A percentile compares a stretch with the other conserved stretches of the same genome.
These are phyloP conservation scores for Epichloe scottii DNA, from an alignment of 2,329 filamentous ascomycete genomes.

Conservation along the genomic window DNA sequence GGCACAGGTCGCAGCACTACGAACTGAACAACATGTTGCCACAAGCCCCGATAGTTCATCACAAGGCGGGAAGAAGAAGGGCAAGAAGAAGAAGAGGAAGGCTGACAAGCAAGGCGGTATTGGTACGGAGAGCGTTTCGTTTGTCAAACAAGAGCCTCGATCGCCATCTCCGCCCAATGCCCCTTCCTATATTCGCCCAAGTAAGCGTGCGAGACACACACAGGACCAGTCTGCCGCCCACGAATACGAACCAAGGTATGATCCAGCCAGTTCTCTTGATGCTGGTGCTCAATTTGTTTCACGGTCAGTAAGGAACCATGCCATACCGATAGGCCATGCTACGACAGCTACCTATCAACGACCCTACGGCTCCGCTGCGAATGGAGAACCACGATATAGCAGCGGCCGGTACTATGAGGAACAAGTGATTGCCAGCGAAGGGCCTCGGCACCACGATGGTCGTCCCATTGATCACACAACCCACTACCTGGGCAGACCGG, in stretches of 20 bases:
- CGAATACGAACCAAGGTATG: conserved; percentile 28
- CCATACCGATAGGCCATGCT: conserved; percentile 8
- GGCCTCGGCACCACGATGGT: conserved; percentile 22
- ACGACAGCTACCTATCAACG: conserved; percentile 3
- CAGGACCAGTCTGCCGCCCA: conserved; percentile 24
- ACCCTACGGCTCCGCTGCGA: conserved; percentile 13
- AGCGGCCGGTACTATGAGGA: conserved; percentile 21
- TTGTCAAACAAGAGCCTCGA: conserved; percentile 52
- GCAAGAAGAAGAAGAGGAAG: conserved; percentile 41
- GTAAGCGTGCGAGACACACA: conserved; percentile 42
- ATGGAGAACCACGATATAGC: conserved; percentile 19
- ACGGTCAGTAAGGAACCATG: conserved; percentile 17
- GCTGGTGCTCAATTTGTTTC: conserved; percentile 22
- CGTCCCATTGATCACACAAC: conserved; percentile 21
- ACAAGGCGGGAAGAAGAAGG: conserved; percentile 37
- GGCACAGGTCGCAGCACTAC: conserved; percentile 45
- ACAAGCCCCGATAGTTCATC: conserved; percentile 51
- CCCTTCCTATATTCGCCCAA: conserved; percentile 39
- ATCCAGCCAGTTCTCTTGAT: conserved; percentile 24
- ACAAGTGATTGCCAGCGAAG: conserved; percentile 15
- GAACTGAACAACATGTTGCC: conserved; percentile 32
- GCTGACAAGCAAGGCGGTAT: conserved; percentile 35
- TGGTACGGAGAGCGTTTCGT: conserved; percentile 35
- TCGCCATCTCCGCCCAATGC: conserved; percentile 47
- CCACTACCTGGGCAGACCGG: conserved; percentile 25